A percentile compares a stretch with the other conserved stretches of the same genome.
Evolutionary conservation across 1,284 basidiomycete genomes (phyloP).

Genomic region (Caloboletus inedulis): DNA sequence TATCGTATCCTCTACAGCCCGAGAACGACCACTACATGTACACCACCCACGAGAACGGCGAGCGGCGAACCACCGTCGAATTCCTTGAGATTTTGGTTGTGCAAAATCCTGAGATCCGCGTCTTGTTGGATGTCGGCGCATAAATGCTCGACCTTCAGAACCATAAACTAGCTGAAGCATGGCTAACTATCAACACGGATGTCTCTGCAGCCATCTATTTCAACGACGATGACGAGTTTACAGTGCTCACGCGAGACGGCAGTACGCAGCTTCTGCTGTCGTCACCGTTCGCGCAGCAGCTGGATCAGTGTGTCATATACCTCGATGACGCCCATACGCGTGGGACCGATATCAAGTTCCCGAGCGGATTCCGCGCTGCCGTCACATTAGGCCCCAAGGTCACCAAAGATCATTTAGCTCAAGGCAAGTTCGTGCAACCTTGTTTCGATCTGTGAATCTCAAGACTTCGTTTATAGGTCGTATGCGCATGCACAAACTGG

Average conservation of each 20-base stretch:
- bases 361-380: conserved; percentile 41
- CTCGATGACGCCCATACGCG: conserved; percentile 59
- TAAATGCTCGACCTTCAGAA: conserved; percentile 55
- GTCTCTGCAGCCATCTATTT: conserved; percentile 48
- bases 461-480: conserved; percentile 36
- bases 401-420: conserved; percentile 52
- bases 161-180: conserved; percentile 34
- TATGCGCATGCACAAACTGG: conserved; percentile 51
- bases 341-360: conserved; percentile 56
- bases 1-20: conserved; percentile 41
- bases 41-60: conserved; percentile 19
- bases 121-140: conserved; percentile 56
- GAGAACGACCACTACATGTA: conserved; percentile 43
- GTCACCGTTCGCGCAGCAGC: conserved; percentile 42
- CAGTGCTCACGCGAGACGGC: conserved; percentile 40
- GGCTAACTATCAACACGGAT: conserved; percentile 37
- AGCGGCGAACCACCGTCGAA: conserved; percentile 26
- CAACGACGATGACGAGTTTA: conserved; percentile 14
- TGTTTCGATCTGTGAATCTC: too few species aligned
- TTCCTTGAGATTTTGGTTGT: conserved; percentile 36
- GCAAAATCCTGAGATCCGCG: conserved; percentile 38
- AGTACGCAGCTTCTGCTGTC: conserved; percentile 38
- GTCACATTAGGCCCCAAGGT: conserved; percentile 54
- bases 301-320: conserved; percentile 48
- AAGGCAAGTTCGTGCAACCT: conserved; percentile 38